Evolutionary conservation across 2,329 filamentous ascomycete genomes (phyloP), one percentile per base, ranked within the genome.

Genomic region (Xylaria sp.): DNA sequence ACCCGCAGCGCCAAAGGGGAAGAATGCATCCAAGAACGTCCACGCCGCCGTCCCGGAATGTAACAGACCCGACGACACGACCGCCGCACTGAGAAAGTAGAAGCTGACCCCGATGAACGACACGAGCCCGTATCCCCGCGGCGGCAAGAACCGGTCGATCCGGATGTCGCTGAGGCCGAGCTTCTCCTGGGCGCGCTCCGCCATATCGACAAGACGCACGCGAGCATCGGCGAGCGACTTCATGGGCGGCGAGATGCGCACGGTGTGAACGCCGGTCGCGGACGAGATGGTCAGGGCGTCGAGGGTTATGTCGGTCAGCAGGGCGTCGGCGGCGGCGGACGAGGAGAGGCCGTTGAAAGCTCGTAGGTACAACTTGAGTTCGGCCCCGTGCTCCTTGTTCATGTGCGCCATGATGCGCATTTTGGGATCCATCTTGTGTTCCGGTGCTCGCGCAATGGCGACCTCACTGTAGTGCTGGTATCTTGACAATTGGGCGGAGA

Each of bases 301-400:
- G 66, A 93, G 85, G 38, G 85, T 84, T 69, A 97, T 83, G 77
- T 94, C 90, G 63, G 85, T 82, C 72, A 97, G 83, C 46, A 83
- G 80, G 23, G 92, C 88, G 23, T 83, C 81, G 66, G 87, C 81
- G 59, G 90, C 86, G 59, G 85, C 81, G 68, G 81, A 79, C 7
- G 85, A 76, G 17, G 89, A 86, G 53, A 93, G 83, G 17, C 83
- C 79, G 77, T 83, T 84, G 82, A 89, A 93, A 79, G 93, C 88
- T 71, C 89, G 89, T n/a, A 97, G 87, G 80, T 94, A 97, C 77
- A 91, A 86, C 66, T 87, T 83, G 59, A 97, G 88, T 66, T 93
- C 93, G 74, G 88, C 86, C 60, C 86, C 83, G 81, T 97, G 95
- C 80, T 95, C 92, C 51, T 84, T 83, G 82, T 97, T 97, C 93